These are phyloP conservation scores for Oldenlandia corymbosa DNA, from an alignment of 257 asterid species.

Conservation along the genomic window DNA sequence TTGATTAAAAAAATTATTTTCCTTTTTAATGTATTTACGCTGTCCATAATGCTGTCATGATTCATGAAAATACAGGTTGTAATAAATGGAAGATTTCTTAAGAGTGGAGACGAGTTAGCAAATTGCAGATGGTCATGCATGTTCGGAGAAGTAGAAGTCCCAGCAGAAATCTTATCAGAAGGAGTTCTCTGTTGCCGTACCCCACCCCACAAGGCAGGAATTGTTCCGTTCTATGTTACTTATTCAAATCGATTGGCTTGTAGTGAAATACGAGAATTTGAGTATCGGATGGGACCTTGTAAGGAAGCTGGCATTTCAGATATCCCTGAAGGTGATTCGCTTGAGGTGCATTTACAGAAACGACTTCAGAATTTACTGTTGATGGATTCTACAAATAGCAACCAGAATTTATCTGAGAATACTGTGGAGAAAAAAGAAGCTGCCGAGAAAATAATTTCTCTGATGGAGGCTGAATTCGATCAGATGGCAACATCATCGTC, in stretches of 20 bases:
- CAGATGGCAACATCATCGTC: constrained; percentile 31
- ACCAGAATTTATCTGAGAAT: constrained; percentile 24
- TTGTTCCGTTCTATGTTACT: constrained; percentile 68
- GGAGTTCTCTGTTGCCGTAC: constrained; percentile 69
- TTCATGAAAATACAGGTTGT: constrained; percentile 45
- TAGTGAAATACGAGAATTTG: constrained; percentile 83
- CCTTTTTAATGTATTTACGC: too few relatives aligned
- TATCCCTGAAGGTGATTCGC: constrained; percentile 26
- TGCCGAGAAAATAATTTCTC: constrained; percentile 35
- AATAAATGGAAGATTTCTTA: constrained; percentile 61
- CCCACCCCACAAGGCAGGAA: constrained; percentile 61
- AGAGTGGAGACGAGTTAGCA: constrained; percentile 40
- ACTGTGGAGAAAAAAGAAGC: constrained; percentile 32
- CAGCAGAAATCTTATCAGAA: constrained; percentile 53
- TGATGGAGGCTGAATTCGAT: constrained; percentile 57
- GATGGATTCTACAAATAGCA: constrained; percentile 28
- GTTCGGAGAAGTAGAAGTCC: constrained; percentile 89
- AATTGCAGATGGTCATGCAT: constrained; percentile 68
- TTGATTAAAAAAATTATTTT: too few relatives aligned
- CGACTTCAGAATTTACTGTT: constrained; percentile 52
- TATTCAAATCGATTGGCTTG: constrained; percentile 80
- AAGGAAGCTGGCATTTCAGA: constrained; percentile 24
- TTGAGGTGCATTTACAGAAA: constrained; percentile 42
- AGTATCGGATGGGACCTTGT: constrained; percentile 43
- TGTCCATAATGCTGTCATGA: constrained; percentile 5